Evolutionary conservation across 768 basidiomycete species (phyloP), one percentile per base, ranked within the genome.

Genomic region (Mycena maculata): DNA sequence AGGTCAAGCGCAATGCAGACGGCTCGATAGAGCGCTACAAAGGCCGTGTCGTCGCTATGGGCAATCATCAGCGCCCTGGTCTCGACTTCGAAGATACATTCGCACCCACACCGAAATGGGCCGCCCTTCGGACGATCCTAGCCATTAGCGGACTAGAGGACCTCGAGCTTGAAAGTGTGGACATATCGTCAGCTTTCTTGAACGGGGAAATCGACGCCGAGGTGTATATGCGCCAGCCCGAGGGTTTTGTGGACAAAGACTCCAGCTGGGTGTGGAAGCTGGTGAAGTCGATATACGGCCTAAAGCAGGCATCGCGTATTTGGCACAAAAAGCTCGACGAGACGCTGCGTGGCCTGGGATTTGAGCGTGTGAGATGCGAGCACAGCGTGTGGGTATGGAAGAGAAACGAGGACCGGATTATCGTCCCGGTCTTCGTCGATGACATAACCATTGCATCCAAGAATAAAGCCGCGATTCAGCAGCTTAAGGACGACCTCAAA

Each of bases 231-330:
- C 30, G 67, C 4, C 75, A 76, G 55, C 76, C 79, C 5, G 68
- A 73, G 18, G 79, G 77, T 13, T 78, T 64, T 38, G 18, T 15
- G 2, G 31, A 70, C 20, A 55, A 44, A 23, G 53, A 30, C 16
- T 20, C 36, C 1, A 18, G 10, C 13, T 62, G 42, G 68, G n/a
- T 62, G 1, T 61, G 53, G 64, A 30, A 25, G 30, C 72, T 79
- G 22, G 38, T 57, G 9, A 82, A 83, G 69, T 71, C 76, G 4
- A 66, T 85, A 33, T 85, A 86, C 72, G 80, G 85, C 11, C 77
- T 86, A 7, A 81, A 82, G 67, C 83, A 84, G 62, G 76, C 78
- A 13, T 77, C 77, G 2, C 71, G 76, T 3, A 63, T 69, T 44
- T 85, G 83, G 84, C 72, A 82, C 65, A 70, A 76, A 66, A 76